phyloP scores from a whole-genome alignment of 2,329 filamentous ascomycete genomes.

The Ophiobolus disseminans region DNA sequence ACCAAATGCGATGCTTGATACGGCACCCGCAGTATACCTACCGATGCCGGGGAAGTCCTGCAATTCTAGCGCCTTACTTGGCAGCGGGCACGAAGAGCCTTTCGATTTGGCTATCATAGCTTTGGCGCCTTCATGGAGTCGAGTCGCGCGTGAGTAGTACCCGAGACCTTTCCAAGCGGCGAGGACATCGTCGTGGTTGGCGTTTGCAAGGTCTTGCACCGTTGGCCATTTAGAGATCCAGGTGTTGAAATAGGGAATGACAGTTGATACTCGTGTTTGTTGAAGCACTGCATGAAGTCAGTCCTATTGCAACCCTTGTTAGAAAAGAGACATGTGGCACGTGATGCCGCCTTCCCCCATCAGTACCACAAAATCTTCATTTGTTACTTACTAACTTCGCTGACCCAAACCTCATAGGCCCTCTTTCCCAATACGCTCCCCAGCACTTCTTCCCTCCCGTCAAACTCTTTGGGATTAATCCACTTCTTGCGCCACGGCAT shows the following conservation, averaged over 20 bases:
- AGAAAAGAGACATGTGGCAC: background rate
- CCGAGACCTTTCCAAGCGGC: conserved; percentile 67
- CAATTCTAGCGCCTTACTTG: conserved; percentile 55
- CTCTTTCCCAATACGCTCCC: conserved; percentile 56
- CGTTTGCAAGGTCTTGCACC: conserved; percentile 62
- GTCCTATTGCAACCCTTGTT: conserved; percentile 9
- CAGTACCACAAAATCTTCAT: background rate
- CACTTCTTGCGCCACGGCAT: conserved; percentile 62
- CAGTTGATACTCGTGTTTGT: conserved; percentile 68
- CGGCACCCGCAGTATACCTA: conserved; percentile 68
- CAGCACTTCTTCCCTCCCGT: conserved; percentile 40
- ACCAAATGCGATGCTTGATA: conserved; percentile 69
- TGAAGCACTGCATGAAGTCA: conserved; percentile 59
- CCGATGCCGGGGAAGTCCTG: conserved; percentile 66
- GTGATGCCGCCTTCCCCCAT: background rate
- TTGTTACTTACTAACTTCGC: conserved; percentile 61
- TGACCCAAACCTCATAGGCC: conserved; percentile 72
- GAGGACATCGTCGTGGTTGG: conserved; percentile 63
- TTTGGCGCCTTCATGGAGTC: conserved; percentile 65
- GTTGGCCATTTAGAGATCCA: conserved; percentile 70
- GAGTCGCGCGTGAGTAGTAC: conserved; percentile 69
- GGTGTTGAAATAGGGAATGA: conserved; percentile 68
- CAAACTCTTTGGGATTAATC: conserved; percentile 54
- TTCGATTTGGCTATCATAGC: conserved; percentile 51
- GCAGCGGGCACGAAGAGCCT: conserved; percentile 58